Evolutionary conservation across 176 grass and related monocot genomes (phyloP).

Genomic region (Oryza longistaminata): DNA sequence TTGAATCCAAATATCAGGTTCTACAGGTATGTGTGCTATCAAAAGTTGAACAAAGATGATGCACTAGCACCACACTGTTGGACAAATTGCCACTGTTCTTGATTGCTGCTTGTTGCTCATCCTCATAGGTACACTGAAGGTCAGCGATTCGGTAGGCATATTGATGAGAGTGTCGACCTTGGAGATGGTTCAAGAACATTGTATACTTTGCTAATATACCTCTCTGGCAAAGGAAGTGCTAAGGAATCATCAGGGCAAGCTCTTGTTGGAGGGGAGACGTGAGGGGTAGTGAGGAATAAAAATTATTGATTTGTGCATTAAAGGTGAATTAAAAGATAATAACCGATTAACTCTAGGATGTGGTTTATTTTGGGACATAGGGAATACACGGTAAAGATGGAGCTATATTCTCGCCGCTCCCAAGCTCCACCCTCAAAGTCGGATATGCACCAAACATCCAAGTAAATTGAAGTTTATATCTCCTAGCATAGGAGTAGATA

Average conservation of each 20-base stretch:
- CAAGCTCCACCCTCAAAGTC: too few relatives aligned
- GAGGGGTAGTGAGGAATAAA: too few relatives aligned
- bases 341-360: too few relatives aligned
- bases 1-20: constrained; percentile 95
- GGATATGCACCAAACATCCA: too few relatives aligned
- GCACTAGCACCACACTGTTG: not conserved
- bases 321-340: too few relatives aligned
- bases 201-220: constrained; percentile 82
- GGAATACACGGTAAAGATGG: too few relatives aligned
- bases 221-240: constrained; percentile 58
- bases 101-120: constrained; percentile 9
- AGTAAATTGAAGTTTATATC: too few relatives aligned
- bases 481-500: too few relatives aligned
- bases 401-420: too few relatives aligned
- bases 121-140: constrained; percentile 73
- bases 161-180: constrained; percentile 74
- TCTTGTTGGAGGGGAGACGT: constrained; percentile 79
- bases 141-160: constrained; percentile 87
- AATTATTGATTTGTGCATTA: too few relatives aligned
- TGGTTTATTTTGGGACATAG: too few relatives aligned
- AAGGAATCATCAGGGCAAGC: constrained; percentile 59
- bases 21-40: constrained; percentile 57
- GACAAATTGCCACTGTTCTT: not conserved
- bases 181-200: constrained; percentile 63
- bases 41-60: constrained; percentile 2